Evolutionary conservation across 306 rosid species (phyloP).

Genomic region (Quercus variabilis): DNA sequence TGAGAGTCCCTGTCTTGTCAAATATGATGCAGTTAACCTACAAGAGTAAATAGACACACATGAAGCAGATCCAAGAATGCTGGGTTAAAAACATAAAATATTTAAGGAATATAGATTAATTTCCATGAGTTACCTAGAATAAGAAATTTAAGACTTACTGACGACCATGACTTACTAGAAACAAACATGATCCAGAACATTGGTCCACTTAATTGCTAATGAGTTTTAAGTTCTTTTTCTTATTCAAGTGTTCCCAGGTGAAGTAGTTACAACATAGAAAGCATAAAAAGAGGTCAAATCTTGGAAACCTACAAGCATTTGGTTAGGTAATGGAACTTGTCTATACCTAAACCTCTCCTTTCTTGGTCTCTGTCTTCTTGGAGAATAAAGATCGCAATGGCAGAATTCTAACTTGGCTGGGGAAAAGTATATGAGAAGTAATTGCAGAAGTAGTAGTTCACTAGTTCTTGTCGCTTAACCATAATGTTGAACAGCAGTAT

Average conservation of each 20-base stretch:
- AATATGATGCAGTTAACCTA: conserved; percentile 81
- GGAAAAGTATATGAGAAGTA: too few relatives aligned
- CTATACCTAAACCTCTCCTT: too few relatives aligned
- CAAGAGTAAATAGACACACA: conserved; percentile 8
- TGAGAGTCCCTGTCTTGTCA: conserved; percentile 90
- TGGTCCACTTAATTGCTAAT: background rate
- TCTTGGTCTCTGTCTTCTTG: too few relatives aligned
- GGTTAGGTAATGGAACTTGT: background rate
- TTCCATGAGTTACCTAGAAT: too few relatives aligned
- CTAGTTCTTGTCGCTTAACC: too few relatives aligned
- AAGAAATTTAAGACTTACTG: too few relatives aligned
- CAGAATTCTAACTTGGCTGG: too few relatives aligned
- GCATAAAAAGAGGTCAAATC: background rate
- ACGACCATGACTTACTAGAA: background rate
- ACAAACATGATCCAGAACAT: background rate
- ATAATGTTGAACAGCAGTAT: too few relatives aligned
- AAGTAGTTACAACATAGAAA: background rate
- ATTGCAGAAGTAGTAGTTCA: too few relatives aligned
- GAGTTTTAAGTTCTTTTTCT: background rate
- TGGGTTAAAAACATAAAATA: too few relatives aligned
- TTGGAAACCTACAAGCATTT: background rate
- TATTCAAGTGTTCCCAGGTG: background rate
- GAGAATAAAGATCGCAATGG: too few relatives aligned
- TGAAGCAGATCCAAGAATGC: background rate
- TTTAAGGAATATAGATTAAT: too few relatives aligned